Evolutionary conservation across 2,329 filamentous ascomycete genomes (phyloP), one percentile per base, ranked within the genome.

Genomic region (Fusarium armeniacum): DNA sequence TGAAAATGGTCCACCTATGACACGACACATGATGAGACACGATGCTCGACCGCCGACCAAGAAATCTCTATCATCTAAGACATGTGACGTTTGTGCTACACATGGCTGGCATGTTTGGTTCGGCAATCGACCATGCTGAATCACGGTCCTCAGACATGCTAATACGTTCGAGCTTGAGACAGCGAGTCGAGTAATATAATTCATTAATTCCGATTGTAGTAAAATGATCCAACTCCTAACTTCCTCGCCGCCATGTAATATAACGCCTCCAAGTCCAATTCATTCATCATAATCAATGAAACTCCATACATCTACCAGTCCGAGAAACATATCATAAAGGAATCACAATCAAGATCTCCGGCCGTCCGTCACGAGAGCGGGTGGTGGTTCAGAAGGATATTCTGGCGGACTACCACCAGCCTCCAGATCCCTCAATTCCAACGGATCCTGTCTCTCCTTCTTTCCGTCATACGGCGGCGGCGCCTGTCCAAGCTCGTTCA

Each of bases 401-500:
- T 72, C 74, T 3, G 78, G 78, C 32, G 77, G 78, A 51, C 65
- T 68, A 3, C 59, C 55, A 28, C 66, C 73, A 45, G 67, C 67
- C 58, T 78, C 77, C 18, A 77, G 43, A 41, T 78, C 75, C 24
- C 67, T 70, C 45, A 72, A n/a, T 62, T 76, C 75, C 38, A 62
- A 58, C 10, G 69, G 50, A 46, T 65, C 58, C 24, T 69, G 62
- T 26, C 45, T 58, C 30, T 75, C 65, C 67, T 78, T 76, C 71
- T 78, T 79, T 9, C 74, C 73, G 41, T 80, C 81, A 75, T 91
- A 91, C 1, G 89, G 87, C 49, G 89, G 89, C 51, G 89, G 89
- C 12, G 89, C 87, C 76, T 91, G 88, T 30, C 89, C 89, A 44
- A 84, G 77, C 78, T 90, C 89, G 74, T 91, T 85, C 58, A 91